These are phyloP conservation scores for Cryptococcus sp. DNA, from an alignment of 1,284 basidiomycete species.

Conservation along the genomic window DNA sequence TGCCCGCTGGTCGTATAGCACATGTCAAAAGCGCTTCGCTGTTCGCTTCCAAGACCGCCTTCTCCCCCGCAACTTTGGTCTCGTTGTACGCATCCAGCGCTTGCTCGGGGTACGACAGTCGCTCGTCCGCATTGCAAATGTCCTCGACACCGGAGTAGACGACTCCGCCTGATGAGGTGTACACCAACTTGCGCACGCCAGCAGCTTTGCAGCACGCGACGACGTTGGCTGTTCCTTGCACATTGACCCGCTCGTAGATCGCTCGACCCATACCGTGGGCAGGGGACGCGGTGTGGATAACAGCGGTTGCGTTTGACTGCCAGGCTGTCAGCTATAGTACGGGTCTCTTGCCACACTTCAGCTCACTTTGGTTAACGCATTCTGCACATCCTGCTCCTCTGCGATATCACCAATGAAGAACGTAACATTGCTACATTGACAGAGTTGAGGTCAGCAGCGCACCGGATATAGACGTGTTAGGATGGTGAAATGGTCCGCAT, in stretches of 20 bases:
- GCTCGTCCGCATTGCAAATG: slow-evolving; percentile 86
- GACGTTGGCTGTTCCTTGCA: slow-evolving; percentile 83
- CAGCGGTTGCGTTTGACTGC: slow-evolving; percentile 76
- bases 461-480: neutral
- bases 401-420: slow-evolving; percentile 87
- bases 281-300: slow-evolving; percentile 96
- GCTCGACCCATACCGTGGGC: slow-evolving; percentile 69
- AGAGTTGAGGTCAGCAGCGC: slow-evolving; percentile 1
- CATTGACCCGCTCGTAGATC: slow-evolving; percentile 91
- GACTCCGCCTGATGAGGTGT: slow-evolving; percentile 92
- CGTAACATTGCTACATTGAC: slow-evolving; percentile 63
- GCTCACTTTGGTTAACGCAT: slow-evolving; percentile 72
- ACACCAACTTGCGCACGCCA: slow-evolving; percentile 83
- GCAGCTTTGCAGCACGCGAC: slow-evolving; percentile 79
- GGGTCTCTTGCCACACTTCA: neutral
- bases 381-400: slow-evolving; percentile 68
- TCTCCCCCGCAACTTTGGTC: slow-evolving; percentile 92
- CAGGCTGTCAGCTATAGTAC: slow-evolving; percentile 12
- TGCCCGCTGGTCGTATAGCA: slow-evolving; percentile 89
- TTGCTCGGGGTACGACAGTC: slow-evolving; percentile 71
- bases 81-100: slow-evolving; percentile 92
- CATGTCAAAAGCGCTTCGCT: slow-evolving; percentile 80
- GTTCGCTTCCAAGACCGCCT: slow-evolving; percentile 81
- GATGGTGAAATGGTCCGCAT: no score
- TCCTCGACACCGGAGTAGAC: slow-evolving; percentile 79